Evolutionary conservation across 306 rosid genomes (phyloP).

Genomic region (Acmispon strigosus): DNA sequence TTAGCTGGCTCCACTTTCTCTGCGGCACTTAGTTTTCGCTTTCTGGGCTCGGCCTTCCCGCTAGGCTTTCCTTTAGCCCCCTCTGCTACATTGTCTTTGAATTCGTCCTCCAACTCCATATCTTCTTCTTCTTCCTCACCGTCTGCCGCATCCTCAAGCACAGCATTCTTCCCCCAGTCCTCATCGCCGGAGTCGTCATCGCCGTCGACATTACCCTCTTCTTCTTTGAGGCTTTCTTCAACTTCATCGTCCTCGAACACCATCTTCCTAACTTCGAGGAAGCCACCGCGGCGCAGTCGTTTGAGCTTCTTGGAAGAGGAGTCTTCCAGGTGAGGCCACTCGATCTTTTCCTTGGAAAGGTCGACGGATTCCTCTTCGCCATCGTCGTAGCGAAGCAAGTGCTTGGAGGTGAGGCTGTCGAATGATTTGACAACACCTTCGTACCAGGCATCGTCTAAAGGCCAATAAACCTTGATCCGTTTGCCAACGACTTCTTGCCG

Average conservation of each 20-base stretch:
- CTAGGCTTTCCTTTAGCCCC: conserved; percentile 30
- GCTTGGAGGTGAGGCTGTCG: conserved; percentile 36
- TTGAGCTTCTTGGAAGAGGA: conserved; percentile 33
- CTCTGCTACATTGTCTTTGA: conserved; percentile 13
- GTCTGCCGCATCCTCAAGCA: conserved; percentile 30
- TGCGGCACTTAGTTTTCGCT: conserved; percentile 39
- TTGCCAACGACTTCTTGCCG: conserved; percentile 53
- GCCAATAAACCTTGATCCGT: conserved; percentile 78
- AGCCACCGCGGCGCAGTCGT: conserved; percentile 36
- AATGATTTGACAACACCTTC: conserved; percentile 62
- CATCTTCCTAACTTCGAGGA: conserved; percentile 4
- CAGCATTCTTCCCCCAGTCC: conserved; percentile 68
- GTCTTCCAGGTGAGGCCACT: conserved; percentile 41
- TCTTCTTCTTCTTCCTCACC: conserved; percentile 29
- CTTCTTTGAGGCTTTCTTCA: conserved; percentile 19
- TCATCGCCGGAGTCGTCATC: conserved; percentile 65
- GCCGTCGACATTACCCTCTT: conserved; percentile 9
- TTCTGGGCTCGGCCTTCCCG: conserved; percentile 26
- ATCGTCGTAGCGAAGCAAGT: conserved; percentile 63
- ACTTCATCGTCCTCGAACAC: conserved; percentile 24
- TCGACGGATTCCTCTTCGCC: conserved; percentile 61
- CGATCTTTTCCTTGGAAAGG: conserved; percentile 54
- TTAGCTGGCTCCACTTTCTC: conserved; percentile 40
- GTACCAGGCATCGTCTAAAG: conserved; percentile 75
- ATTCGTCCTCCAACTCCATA: conserved; percentile 39